phyloP scores from a whole-genome alignment of 2,329 filamentous ascomycete species.

The Sarocladium strictum region DNA sequence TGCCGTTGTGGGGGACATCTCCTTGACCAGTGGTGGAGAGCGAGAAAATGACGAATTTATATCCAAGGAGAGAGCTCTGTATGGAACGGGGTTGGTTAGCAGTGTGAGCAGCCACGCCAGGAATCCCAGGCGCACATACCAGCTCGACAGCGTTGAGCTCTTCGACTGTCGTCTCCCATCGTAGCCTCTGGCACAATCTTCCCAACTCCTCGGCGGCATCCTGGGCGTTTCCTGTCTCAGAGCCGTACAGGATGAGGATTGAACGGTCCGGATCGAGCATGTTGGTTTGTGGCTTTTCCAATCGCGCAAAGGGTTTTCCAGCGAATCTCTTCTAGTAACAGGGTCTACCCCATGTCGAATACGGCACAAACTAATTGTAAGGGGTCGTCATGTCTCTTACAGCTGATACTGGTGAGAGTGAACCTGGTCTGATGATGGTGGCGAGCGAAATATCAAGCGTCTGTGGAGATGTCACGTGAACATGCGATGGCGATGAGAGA shows the following conservation, averaged over 20 bases:
- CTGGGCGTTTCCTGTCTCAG: slow-evolving; percentile 91
- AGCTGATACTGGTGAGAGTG: neutral
- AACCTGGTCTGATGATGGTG: slow-evolving; percentile 3
- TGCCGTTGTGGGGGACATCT: slow-evolving; percentile 80
- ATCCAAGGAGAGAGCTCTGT: slow-evolving; percentile 45
- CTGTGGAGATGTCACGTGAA: neutral
- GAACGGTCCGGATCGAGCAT: slow-evolving; percentile 29
- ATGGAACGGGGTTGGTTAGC: neutral
- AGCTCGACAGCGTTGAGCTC: slow-evolving; percentile 73
- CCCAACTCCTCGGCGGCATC: slow-evolving; percentile 85
- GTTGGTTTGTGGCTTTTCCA: neutral
- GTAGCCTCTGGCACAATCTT: slow-evolving; percentile 66
- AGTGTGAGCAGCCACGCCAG: slow-evolving; percentile 9
- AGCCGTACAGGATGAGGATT: slow-evolving; percentile 78
- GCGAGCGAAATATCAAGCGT: neutral
- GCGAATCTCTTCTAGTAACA: neutral
- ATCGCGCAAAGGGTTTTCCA: neutral
- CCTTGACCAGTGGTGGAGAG: slow-evolving; percentile 93
- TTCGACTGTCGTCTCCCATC: slow-evolving; percentile 67
- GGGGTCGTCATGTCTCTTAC: neutral
- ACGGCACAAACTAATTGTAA: neutral
- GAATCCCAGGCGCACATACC: slow-evolving; percentile 44
- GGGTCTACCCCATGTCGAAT: neutral
- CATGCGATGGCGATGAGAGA: neutral
- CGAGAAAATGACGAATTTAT: slow-evolving; percentile 66